These are phyloP conservation scores for Cryptomeria japonica DNA, from an alignment of 75 land plant species.

Conservation along the genomic window DNA sequence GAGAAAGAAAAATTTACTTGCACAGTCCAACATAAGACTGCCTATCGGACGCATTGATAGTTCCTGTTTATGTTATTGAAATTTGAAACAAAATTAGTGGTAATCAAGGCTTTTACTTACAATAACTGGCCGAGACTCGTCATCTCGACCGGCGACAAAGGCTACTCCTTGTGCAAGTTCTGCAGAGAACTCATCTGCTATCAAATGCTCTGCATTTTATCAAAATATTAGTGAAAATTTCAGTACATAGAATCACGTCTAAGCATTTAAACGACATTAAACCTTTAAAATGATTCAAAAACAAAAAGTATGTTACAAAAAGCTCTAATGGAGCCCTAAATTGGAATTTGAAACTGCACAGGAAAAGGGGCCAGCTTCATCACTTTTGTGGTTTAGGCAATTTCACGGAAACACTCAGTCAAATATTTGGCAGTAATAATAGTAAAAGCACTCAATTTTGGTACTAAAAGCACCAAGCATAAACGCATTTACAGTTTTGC, in stretches of 20 bases:
- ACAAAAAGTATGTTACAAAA: neutral
- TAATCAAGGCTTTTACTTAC: constrained; percentile 25
- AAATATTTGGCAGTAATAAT: neutral
- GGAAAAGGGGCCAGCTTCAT: neutral
- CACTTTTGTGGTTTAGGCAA: neutral
- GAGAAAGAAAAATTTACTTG: neutral
- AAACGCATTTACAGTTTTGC: neutral
- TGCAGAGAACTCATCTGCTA: constrained; percentile 91
- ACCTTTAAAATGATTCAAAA: neutral
- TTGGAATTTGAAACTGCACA: neutral
- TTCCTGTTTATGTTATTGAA: neutral
- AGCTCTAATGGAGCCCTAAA: neutral
- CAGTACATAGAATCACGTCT: neutral
- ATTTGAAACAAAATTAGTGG: neutral
- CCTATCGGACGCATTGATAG: neutral
- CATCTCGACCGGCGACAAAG: constrained; percentile 87
- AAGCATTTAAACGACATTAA: neutral
- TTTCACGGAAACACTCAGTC: neutral
- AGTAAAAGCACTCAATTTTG: neutral
- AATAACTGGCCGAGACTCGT: constrained; percentile 79
- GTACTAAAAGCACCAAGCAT: neutral
- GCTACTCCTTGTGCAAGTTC: constrained; percentile 86
- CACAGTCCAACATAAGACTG: neutral
- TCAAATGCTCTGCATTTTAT: constrained; percentile 61
- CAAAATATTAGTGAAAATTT: neutral